Conservation (phyloP, 805 yeast species). For the Kuraishia hungarica region DNA sequence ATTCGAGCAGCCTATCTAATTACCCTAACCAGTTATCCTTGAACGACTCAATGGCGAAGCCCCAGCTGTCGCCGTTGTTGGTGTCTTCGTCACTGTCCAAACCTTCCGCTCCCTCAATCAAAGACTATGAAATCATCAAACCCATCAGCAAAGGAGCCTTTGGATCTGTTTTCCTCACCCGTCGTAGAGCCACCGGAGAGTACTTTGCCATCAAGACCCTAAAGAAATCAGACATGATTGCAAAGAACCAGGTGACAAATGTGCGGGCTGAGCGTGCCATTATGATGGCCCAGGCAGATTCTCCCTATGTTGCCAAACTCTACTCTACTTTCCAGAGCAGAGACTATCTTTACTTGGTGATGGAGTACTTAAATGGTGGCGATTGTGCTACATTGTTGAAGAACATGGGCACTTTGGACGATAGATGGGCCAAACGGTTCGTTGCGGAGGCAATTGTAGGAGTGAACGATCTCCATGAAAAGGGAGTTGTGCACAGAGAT, state of each 20-base stretch:
- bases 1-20: no score
- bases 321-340: conserved; percentile 83
- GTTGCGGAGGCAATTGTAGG: conserved; percentile 88
- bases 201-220: conserved; percentile 91
- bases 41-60: conserved; percentile 23
- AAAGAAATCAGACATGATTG: conserved; percentile 91
- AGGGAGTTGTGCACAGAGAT: conserved; percentile 92
- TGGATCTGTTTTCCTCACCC: conserved; percentile 88
- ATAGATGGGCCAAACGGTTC: conserved; percentile 79
- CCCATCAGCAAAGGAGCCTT: conserved; percentile 97
- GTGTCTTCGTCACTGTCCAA: conserved; percentile 51
- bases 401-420: conserved; percentile 75
- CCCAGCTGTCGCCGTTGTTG: conserved; percentile 75
- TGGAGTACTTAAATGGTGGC: conserved; percentile 96
- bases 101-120: conserved; percentile 59
- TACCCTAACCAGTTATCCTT: background rate
- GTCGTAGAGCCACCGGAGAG: conserved; percentile 81
- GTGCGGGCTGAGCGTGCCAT: conserved; percentile 94
- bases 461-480: conserved; percentile 77
- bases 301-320: conserved; percentile 86
- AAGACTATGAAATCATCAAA: conserved; percentile 82
- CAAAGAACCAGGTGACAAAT: conserved; percentile 92
- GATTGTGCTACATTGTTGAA: conserved; percentile 85
- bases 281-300: conserved; percentile 94
- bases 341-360: conserved; percentile 81